Evolutionary conservation across 192 early-diverging fungal genomes (phyloP).

Genomic region (Coemansia sp.): DNA sequence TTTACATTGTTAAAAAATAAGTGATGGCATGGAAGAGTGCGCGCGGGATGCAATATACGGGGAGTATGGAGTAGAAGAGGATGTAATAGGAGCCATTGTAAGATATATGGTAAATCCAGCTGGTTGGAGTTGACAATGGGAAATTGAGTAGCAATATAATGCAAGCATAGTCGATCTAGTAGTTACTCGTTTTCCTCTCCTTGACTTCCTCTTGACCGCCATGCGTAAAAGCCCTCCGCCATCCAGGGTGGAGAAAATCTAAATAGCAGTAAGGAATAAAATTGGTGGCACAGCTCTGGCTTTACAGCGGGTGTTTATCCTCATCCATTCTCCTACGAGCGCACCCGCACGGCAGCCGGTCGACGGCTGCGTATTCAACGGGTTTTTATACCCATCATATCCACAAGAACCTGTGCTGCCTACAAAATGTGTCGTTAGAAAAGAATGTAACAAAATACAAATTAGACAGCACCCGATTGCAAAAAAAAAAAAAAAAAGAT

Average conservation of each 20-base stretch:
- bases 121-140: background rate
- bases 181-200: background rate
- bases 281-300: slow-evolving; percentile 1
- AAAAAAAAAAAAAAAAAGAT: background rate
- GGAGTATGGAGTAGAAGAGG: background rate
- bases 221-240: background rate
- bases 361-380: slow-evolving; percentile 8
- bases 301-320: background rate
- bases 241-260: background rate
- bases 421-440: slow-evolving; percentile 11
- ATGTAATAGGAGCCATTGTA: background rate
- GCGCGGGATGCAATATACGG: slow-evolving; percentile 9
- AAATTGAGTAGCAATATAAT: background rate
- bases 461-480: background rate
- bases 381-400: slow-evolving; percentile 50
- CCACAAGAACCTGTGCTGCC: slow-evolving; percentile 57
- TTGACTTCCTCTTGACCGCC: background rate
- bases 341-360: background rate
- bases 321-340: slow-evolving; percentile 1
- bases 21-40: slow-evolving; percentile 1
- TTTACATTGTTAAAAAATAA: slow-evolving; percentile 25
- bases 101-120: background rate
- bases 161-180: background rate
- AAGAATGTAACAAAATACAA: background rate
- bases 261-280: background rate